A percentile compares a stretch with the other conserved stretches of the same genome.
These are phyloP conservation scores for Zizania palustris DNA, from an alignment of 202 grass and related monocot genomes.

Conservation along the genomic window DNA sequence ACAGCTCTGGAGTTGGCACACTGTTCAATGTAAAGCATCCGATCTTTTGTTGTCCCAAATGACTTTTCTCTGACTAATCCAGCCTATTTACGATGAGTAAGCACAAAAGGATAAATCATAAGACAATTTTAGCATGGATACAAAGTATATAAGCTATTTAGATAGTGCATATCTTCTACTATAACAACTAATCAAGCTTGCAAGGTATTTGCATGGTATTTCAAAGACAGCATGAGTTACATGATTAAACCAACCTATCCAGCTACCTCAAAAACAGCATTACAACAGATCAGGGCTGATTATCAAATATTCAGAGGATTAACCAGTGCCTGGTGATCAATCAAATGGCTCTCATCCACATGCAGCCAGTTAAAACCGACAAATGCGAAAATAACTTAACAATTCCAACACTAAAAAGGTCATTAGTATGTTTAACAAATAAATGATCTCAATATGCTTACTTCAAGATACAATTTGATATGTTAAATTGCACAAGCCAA, in stretches of 20 bases:
- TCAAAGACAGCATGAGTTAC: not conserved
- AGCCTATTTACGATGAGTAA: constrained; percentile 60
- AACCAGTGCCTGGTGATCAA: not conserved
- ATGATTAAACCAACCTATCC: not conserved
- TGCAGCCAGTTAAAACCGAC: not conserved
- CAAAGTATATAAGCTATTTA: not conserved
- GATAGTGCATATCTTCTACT: not conserved
- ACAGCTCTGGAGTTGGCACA: constrained; percentile 97
- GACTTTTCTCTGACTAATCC: constrained; percentile 96
- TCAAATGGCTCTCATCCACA: not conserved
- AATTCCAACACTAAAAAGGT: not conserved
- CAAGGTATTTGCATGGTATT: not conserved
- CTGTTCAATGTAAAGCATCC: constrained; percentile 90
- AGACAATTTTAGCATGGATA: not conserved
- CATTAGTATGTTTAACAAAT: not conserved
- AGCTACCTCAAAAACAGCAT: not conserved
- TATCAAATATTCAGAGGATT: constrained; percentile 4
- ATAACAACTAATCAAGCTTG: not conserved
- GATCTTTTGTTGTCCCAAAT: constrained; percentile 94
- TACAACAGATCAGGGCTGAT: not conserved
- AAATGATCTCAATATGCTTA: not conserved
- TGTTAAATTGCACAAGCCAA: not conserved
- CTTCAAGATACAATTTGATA: not conserved
- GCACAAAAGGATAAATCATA: not conserved
- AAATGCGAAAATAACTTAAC: not conserved